Evolutionary conservation across 345 rosid species (phyloP).

Genomic region (Camelina sativa): DNA sequence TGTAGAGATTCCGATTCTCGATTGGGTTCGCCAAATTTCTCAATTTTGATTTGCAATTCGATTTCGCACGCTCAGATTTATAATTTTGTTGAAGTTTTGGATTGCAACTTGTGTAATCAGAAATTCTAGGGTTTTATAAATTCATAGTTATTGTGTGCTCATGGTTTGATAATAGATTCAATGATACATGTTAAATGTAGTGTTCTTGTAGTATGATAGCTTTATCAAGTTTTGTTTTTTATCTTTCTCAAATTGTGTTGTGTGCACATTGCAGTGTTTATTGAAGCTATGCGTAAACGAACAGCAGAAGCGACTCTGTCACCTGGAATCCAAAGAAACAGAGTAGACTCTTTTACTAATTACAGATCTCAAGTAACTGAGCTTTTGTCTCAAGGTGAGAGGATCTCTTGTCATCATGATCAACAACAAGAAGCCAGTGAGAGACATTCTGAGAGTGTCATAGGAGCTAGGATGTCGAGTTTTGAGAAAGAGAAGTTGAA

Average conservation of each 20-base stretch:
- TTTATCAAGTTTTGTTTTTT: background rate
- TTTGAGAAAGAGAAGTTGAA: slow-evolving; percentile 51
- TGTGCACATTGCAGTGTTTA: slow-evolving; percentile 1
- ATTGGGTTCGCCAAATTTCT: background rate
- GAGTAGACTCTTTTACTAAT: slow-evolving; percentile 54
- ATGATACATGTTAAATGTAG: background rate
- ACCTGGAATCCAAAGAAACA: slow-evolving; percentile 29
- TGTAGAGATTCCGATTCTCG: background rate
- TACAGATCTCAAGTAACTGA: slow-evolving; percentile 49
- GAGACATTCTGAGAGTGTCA: slow-evolving; percentile 36
- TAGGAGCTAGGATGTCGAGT: slow-evolving; percentile 55
- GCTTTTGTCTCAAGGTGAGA: slow-evolving; percentile 52
- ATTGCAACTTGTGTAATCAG: background rate
- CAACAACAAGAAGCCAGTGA: slow-evolving; percentile 29
- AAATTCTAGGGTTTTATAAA: background rate
- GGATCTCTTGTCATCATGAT: slow-evolving; percentile 24
- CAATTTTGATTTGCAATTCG: background rate
- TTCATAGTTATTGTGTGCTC: background rate
- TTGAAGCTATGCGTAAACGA: slow-evolving; percentile 38
- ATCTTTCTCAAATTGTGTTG: background rate
- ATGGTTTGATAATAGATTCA: too few species aligned
- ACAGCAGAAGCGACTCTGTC: slow-evolving; percentile 33
- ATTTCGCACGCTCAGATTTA: background rate
- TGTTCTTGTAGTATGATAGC: background rate
- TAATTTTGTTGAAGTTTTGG: background rate